Conservation (phyloP, 148 eudicot genomes). For the Hydrangea macrophylla region DNA sequence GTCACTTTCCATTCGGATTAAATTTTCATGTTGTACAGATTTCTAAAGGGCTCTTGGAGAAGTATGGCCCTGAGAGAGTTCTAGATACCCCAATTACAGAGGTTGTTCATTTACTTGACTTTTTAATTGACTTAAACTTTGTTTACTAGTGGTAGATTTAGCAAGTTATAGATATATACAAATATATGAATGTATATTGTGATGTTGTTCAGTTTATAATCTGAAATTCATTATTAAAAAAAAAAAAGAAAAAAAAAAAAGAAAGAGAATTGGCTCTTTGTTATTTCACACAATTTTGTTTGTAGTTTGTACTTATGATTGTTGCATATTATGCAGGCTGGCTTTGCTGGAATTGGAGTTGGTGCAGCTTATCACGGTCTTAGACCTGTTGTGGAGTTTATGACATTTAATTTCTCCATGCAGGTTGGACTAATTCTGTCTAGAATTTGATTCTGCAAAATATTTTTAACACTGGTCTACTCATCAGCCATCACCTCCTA, state of each 20-base stretch:
- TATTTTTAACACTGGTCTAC: no score
- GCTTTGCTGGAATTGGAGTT: slow-evolving; percentile 97
- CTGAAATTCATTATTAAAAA: background rate
- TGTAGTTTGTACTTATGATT: background rate
- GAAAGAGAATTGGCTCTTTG: background rate
- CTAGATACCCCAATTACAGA: slow-evolving; percentile 83
- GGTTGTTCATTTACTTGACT: slow-evolving; percentile 28
- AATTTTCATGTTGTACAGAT: slow-evolving; percentile 33
- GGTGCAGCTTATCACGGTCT: slow-evolving; percentile 95
- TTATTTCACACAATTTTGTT: background rate
- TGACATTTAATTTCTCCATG: slow-evolving; percentile 99
- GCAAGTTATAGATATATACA: background rate
- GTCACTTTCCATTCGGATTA: background rate
- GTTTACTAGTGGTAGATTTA: background rate
- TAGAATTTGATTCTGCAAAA: no score
- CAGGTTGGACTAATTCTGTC: slow-evolving; percentile 46
- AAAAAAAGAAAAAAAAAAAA: no score
- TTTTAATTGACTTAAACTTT: background rate
- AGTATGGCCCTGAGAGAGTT: slow-evolving; percentile 76
- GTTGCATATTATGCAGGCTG: slow-evolving; percentile 56
- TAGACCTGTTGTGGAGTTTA: slow-evolving; percentile 83
- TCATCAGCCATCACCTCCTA: background rate
- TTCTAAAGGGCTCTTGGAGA: slow-evolving; percentile 62
- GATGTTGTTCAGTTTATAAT: background rate
- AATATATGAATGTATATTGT: background rate